Evolutionary conservation across 169 alveolate genomes (phyloP), one percentile per base, ranked within the genome.

Genomic region (Babesia ovis): DNA sequence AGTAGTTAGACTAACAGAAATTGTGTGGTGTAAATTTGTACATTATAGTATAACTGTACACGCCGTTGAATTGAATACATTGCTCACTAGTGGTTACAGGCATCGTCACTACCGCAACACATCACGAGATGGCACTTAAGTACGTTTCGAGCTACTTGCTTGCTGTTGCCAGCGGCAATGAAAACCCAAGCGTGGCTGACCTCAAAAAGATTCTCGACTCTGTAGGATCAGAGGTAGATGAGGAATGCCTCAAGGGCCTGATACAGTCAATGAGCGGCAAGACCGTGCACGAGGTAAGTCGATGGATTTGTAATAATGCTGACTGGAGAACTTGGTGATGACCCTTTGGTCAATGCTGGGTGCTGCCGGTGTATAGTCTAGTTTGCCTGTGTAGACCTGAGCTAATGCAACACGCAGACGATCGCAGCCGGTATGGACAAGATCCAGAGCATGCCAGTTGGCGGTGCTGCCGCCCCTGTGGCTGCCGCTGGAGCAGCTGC

Each of bases 71-170:
- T 8, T 50, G 9, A 18, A 22, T 11, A 22, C n/a, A 31, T 12
- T 31, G 4, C 37, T 31, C 43, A 29, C 16, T 31, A 6, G 11
- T 58, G 12, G 48, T 25, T 23, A 2, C 58, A 61, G 72, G 43
- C 27, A 61, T 61, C 31, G 31, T 31, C 58, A 43, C 57, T 8
- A 23, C 29, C 32, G 58, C 61, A 45, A 22, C 50, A 64, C 74
- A 64, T 55, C 11, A 25, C 60, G 70, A 77, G 72, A 88, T 88
- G 93, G 80, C 90, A 9, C 86, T 88, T 74, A 88, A 88, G 60
- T 88, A 88, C 89, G 91, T 88, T 12, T 88, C 93, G 48, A 85
- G 90, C 29, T 88, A 88, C 71, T 87, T 88, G 41, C 68, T 88
- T 68, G 85, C 91, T 56, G 91, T 84, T 8, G 83, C 83, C 37